A percentile compares a stretch with the other conserved stretches of the same genome.
Evolutionary conservation across 179 eudicot species (phyloP).

Genomic region (Heliamphora pulchella): DNA sequence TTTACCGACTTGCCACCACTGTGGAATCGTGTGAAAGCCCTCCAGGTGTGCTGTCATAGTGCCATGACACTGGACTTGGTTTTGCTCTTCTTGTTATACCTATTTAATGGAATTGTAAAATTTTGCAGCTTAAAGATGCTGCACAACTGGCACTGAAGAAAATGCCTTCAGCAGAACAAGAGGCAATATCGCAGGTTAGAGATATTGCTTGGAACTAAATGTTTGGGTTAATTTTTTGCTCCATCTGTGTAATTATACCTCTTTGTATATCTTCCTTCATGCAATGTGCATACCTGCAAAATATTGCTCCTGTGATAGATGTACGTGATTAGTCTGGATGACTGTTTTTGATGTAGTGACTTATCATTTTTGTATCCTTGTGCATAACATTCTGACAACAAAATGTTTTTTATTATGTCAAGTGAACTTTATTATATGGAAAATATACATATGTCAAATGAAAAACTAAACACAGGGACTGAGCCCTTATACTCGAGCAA

Average conservation of each 20-base stretch:
- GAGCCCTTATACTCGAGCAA: too few species aligned
- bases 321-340: background rate
- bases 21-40: constrained; percentile 87
- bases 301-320: background rate
- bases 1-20: constrained; percentile 86
- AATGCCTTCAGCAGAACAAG: constrained; percentile 95
- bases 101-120: background rate
- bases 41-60: constrained; percentile 48
- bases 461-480: too few species aligned
- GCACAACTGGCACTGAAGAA: constrained; percentile 90
- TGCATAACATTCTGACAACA: background rate
- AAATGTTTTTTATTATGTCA: too few species aligned
- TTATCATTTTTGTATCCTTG: background rate
- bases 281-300: background rate
- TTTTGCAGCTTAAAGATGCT: constrained; percentile 78
- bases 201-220: background rate
- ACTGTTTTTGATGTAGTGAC: background rate
- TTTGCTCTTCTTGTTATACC: constrained; percentile 13
- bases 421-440: too few species aligned
- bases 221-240: background rate
- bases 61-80: constrained; percentile 5
- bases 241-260: background rate
- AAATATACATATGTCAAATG: too few species aligned
- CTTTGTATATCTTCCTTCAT: background rate
- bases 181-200: constrained; percentile 91